Evolutionary conservation across 2,329 filamentous ascomycete species (phyloP), one percentile per base, ranked within the genome.

Genomic region (Fonsecaea pedrosoi): DNA sequence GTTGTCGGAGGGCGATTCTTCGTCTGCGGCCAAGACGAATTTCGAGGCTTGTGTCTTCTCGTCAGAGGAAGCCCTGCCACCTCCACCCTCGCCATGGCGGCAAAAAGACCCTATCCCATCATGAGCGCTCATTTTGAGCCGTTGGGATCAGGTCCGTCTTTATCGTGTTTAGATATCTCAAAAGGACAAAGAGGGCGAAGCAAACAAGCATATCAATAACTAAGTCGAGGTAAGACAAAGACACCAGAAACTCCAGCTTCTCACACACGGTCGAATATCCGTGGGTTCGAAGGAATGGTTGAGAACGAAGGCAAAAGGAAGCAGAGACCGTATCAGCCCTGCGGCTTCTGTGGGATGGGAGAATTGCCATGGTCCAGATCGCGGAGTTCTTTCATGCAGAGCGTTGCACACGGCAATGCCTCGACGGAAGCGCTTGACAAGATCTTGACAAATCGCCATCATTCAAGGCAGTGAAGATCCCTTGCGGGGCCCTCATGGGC

Each of bases 1-100:
- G 32, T 48, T 60, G 37, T 42, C 35, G 37, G 56, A 42, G 12
- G 37, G 56, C 10, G 37, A 60, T 12, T 55, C 48, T 55, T 62
- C 60, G 18, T 62, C 60, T 9, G 18, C 34, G 13, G 50, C 34
- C n/a, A 15, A 50, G 30, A 25, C 10, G 13, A 62, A 40, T 15
- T 55, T 55, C 5, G 45, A 35, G 15, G 40, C 9, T n/a, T 50
- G 21, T 15, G 5, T 25, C 12, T 21, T 40, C 35, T 62, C 34
- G 15, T 55, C 9, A 12, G 15, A 30, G 60, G 42, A 38, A 25
- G 18, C 32, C 8, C 37, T 35, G 9, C 42, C 60, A 18, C 32
- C 40, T 56, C 34, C 10, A 18, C n/a, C 12, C 1, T 8, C 32
- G 37, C 25, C 32, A 18, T 53, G 25, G 5, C 13, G 18, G 6